Conservation (phyloP, 345 rosid species). For the Eucalyptus marginata region DNA sequence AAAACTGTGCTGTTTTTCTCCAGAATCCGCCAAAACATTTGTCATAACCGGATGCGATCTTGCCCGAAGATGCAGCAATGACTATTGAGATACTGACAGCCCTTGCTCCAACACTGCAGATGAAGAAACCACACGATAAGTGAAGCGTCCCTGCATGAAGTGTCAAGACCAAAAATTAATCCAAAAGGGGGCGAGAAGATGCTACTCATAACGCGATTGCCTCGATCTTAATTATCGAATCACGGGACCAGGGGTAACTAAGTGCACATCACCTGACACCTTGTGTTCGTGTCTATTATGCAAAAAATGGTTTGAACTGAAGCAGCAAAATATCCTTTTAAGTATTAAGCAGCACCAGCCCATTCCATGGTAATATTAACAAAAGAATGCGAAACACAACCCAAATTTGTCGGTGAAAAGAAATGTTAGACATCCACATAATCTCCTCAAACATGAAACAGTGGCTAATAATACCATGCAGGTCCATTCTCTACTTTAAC, state of each 20-base stretch:
- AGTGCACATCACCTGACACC: neutral
- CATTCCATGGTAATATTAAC: neutral
- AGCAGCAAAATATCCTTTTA: neutral
- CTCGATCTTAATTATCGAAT: neutral
- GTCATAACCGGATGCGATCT: neutral
- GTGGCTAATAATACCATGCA: neutral
- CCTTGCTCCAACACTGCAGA: neutral
- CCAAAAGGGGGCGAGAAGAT: neutral
- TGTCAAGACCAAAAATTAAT: neutral
- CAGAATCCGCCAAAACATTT: neutral
- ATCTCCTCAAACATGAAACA: neutral
- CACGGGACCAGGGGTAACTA: neutral
- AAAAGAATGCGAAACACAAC: neutral
- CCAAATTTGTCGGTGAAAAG: neutral
- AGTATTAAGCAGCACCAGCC: neutral
- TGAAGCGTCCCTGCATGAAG: neutral
- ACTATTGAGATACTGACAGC: neutral
- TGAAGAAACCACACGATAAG: neutral
- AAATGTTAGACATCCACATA: neutral
- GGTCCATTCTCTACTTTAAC: neutral
- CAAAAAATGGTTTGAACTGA: neutral
- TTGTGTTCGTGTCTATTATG: neutral
- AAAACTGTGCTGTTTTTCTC: neutral
- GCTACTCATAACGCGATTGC: neutral
- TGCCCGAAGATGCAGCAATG: neutral